Base-by-base conservation (phyloP, 2,329 filamentous ascomycete species). In the Penicillium sp. region DNA sequence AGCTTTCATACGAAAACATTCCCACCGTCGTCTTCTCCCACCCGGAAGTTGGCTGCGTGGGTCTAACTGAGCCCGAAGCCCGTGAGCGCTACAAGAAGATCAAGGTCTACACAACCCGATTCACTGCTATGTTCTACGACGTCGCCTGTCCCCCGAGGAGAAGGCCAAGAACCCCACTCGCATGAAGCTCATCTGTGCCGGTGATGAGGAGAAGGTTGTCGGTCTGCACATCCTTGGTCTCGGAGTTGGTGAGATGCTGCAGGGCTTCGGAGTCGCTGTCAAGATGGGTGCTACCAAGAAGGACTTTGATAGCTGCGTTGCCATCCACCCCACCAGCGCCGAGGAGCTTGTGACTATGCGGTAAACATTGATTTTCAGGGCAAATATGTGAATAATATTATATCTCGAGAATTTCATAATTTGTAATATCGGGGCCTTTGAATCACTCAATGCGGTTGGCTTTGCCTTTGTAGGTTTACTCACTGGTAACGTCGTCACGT, bases 241-340 rank as follows among this genome's bases (percentile, higher is more conserved):
- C 34, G 70, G 72, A 11, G 71, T 78, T 54, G 69, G 78, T 62
- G 83, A 92, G 81, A 88, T 91, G 85, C 78, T 91, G 66, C 84
- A 92, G 75, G 84, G 89, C 60, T 90, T 92, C 70, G 88, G 86
- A 47, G 87, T 91, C 21, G 88, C 88, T 14, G 75, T 91, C 63
- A 90, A 89, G 82, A 91, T 91, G 88, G 88, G 88, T 43, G 88
- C 88, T 32, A 90, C 85, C 51, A 91, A 91, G 83, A 82, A 82
- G 62, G 86, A 90, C 71, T 89, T 91, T 72, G 88, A 91, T 68
- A 86, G 79, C 68, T 88, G 86, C 65, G 86, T 91, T 49, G 87
- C 88, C 55, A 91, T 91, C 64, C 88, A 91, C 74, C 88, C 88
- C 18, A 91, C 88, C 11, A 89, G 86, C 63, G 85, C 88, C 1